These are phyloP conservation scores for Fusarium sp. DNA, from an alignment of 2,329 filamentous ascomycete species.

Conservation along the genomic window DNA sequence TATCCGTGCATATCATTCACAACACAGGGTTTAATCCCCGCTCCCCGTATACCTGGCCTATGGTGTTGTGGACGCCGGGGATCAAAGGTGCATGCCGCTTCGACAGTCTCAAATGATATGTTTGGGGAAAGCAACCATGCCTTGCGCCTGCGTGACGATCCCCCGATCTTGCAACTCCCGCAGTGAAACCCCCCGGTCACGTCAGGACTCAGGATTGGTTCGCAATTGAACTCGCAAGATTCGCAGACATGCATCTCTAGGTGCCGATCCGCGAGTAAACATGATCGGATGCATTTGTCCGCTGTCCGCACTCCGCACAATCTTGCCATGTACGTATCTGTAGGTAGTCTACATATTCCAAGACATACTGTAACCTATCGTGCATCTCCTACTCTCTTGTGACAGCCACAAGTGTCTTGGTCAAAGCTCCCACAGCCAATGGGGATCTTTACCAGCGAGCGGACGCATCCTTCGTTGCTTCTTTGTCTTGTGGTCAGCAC, in stretches of 20 bases:
- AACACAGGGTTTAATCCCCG: slow-evolving; percentile 16
- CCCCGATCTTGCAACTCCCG: slow-evolving; percentile 44
- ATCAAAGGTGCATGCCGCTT: slow-evolving; percentile 40
- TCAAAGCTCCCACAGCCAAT: background rate
- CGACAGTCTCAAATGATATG: slow-evolving; percentile 26
- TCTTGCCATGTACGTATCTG: slow-evolving; percentile 2
- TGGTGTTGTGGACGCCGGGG: slow-evolving; percentile 35
- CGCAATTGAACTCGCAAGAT: slow-evolving; percentile 20
- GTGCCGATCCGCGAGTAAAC: slow-evolving; percentile 29
- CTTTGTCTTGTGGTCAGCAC: slow-evolving; percentile 8
- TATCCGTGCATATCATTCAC: background rate
- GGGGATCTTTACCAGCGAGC: background rate
- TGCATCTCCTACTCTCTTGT: slow-evolving; percentile 8
- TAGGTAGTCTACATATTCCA: background rate
- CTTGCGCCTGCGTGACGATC: slow-evolving; percentile 40
- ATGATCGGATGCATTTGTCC: slow-evolving; percentile 21
- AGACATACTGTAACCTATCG: slow-evolving; percentile 12
- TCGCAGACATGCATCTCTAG: slow-evolving; percentile 17
- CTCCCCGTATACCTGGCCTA: slow-evolving; percentile 21
- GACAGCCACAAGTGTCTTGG: slow-evolving; percentile 7
- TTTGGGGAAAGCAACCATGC: slow-evolving; percentile 32
- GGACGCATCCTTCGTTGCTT: slow-evolving; percentile 3
- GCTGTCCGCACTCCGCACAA: slow-evolving; percentile 12
- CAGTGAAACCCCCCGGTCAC: slow-evolving; percentile 20
- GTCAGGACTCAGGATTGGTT: slow-evolving; percentile 25